Evolutionary conservation across 2,329 filamentous ascomycete species (phyloP).

Genomic region (Cryphonectria parasitica): DNA sequence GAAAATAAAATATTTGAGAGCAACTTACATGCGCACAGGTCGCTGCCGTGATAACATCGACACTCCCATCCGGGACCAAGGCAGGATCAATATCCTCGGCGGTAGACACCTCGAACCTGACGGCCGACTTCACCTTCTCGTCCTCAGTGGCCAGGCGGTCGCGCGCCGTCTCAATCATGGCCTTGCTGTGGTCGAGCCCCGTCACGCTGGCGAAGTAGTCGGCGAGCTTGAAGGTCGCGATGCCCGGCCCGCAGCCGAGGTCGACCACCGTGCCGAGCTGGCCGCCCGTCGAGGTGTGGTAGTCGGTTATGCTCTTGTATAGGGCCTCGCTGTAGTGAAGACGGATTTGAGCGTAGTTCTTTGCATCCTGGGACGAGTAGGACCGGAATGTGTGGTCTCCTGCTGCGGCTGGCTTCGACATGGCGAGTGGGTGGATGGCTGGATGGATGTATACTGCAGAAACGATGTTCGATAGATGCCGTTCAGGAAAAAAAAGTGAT

Average conservation of each 20-base stretch:
- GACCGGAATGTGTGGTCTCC: conserved; percentile 50
- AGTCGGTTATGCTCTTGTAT: conserved; percentile 50
- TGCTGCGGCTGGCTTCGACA: conserved; percentile 25
- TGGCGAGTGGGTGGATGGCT: not conserved
- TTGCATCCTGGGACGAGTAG: conserved; percentile 48
- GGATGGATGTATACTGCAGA: not conserved
- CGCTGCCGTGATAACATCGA: conserved; percentile 56
- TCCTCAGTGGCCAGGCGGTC: conserved; percentile 37
- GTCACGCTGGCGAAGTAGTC: conserved; percentile 49
- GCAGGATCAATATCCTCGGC: conserved; percentile 49
- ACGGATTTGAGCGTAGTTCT: conserved; percentile 48
- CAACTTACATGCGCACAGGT: conserved; percentile 50
- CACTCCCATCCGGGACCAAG: conserved; percentile 39
- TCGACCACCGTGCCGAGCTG: conserved; percentile 51
- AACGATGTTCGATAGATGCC: not conserved
- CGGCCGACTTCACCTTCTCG: conserved; percentile 33
- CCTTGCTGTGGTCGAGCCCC: conserved; percentile 55
- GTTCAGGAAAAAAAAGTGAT: not conserved
- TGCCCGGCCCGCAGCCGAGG: conserved; percentile 61
- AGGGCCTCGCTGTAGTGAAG: conserved; percentile 48
- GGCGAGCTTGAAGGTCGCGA: conserved; percentile 49
- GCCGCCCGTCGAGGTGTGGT: conserved; percentile 52
- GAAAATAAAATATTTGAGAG: not conserved
- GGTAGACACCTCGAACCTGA: conserved; percentile 44
- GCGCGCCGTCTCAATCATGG: conserved; percentile 56